Conservation (phyloP, 106 monocot species). For the Dioscorea zingiberensis region DNA sequence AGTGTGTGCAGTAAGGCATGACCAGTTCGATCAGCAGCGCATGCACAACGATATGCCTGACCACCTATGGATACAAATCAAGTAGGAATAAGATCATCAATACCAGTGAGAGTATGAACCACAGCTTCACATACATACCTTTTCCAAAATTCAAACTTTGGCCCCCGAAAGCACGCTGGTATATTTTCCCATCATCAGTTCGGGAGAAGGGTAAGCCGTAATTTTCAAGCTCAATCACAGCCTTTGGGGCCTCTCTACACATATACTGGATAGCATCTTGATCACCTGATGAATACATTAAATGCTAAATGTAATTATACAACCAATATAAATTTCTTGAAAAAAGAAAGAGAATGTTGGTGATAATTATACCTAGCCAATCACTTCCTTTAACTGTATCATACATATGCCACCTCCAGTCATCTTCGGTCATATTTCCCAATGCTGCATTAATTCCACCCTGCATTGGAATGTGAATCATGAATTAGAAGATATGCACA, state of each 20-base stretch:
- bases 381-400: slow-evolving; percentile 99
- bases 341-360: neutral
- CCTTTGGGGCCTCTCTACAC: slow-evolving; percentile 91
- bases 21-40: slow-evolving; percentile 97
- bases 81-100: neutral
- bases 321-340: neutral
- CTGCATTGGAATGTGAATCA: slow-evolving; percentile 27
- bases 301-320: neutral
- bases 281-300: slow-evolving; percentile 49
- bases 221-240: slow-evolving; percentile 97
- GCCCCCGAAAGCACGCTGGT: slow-evolving; percentile 89
- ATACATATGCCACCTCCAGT: slow-evolving; percentile 99
- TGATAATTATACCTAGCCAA: slow-evolving; percentile 62
- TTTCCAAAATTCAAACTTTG: slow-evolving; percentile 98
- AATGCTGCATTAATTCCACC: slow-evolving; percentile 99
- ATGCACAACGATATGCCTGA: slow-evolving; percentile 97
- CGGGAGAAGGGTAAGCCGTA: slow-evolving; percentile 96
- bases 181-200: slow-evolving; percentile 92
- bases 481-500: slow-evolving; percentile 1
- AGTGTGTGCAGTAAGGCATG: slow-evolving; percentile 95
- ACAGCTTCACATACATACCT: slow-evolving; percentile 37
- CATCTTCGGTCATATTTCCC: slow-evolving; percentile 97
- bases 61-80: slow-evolving; percentile 53
- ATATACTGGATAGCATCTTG: slow-evolving; percentile 93
- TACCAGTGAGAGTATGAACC: neutral